Percentiles rank a stretch among this genome's conserved stretches.
Conservation (phyloP, 129 eudicot species). For the Daucus carota region DNA sequence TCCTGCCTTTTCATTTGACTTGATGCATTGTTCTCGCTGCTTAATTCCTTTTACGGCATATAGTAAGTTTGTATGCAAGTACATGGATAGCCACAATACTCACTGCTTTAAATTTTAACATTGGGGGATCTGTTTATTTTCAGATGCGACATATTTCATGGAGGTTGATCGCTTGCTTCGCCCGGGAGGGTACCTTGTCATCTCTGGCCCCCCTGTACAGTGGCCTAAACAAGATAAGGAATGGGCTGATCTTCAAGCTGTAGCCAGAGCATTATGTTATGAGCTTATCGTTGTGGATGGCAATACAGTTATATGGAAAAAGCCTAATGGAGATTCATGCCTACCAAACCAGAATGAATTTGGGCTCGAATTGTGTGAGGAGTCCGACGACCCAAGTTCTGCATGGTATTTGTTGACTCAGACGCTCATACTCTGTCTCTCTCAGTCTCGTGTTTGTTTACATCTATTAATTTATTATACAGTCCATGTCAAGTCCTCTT, state of each 20-base stretch:
- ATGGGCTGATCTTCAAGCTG: constrained; percentile 97
- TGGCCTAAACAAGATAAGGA: constrained; percentile 97
- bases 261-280: constrained; percentile 84
- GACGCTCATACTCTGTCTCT: not conserved
- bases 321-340: constrained; percentile 80
- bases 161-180: constrained; percentile 95
- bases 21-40: constrained; percentile 96
- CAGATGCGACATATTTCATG: constrained; percentile 94
- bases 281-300: constrained; percentile 94
- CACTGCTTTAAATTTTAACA: constrained; percentile 14
- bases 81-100: constrained; percentile 17
- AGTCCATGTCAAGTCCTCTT: not conserved
- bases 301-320: constrained; percentile 91
- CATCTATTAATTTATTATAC: not conserved
- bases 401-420: constrained; percentile 55
- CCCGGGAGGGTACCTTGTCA: constrained; percentile 87
- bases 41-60: constrained; percentile 93
- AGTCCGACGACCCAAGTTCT: constrained; percentile 71
- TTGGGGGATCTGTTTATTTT: constrained; percentile 10
- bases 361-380: constrained; percentile 60
- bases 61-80: constrained; percentile 56
- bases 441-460: not conserved
- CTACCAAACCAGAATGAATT: constrained; percentile 71
- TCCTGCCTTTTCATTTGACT: constrained; percentile 80
- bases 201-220: constrained; percentile 98